These are phyloP conservation scores for Quercus variabilis DNA, from an alignment of 306 rosid genomes.

Conservation along the genomic window DNA sequence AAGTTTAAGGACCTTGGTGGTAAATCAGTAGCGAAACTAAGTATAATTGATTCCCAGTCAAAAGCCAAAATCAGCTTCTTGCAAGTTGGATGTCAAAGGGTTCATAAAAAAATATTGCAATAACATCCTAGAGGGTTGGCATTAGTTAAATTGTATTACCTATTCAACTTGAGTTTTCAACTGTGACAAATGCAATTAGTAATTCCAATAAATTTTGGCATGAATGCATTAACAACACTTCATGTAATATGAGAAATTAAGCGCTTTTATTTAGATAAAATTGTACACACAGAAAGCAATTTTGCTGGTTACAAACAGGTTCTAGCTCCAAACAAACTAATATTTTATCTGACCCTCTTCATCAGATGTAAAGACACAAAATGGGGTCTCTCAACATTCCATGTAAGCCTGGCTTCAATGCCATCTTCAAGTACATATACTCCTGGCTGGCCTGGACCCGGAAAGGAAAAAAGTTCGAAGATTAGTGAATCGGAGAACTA, in stretches of 20 bases:
- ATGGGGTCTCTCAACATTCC: conserved; percentile 14
- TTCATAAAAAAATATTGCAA: no score
- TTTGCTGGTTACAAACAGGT: background rate
- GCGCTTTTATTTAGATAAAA: background rate
- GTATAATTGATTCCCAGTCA: no score
- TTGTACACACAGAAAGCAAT: background rate
- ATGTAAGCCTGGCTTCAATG: conserved; percentile 10
- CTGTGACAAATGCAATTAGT: background rate
- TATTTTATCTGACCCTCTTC: background rate
- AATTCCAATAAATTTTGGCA: background rate
- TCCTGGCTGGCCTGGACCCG: conserved; percentile 27
- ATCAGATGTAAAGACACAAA: background rate
- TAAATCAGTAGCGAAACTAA: no score
- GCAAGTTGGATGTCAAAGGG: no score
- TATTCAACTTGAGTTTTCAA: background rate
- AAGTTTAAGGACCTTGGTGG: no score
- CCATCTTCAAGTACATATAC: conserved; percentile 18
- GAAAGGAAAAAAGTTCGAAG: conserved; percentile 6
- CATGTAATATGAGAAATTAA: background rate
- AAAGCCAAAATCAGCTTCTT: no score
- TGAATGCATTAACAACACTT: background rate
- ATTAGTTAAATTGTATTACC: background rate
- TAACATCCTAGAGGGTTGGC: no score
- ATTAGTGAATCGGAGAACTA: background rate
- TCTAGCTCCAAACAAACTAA: background rate